Percentiles rank a stretch among this genome's conserved stretches.
Evolutionary conservation across 2,329 filamentous ascomycete genomes (phyloP).

Genomic region (Cladophialophora carrionii): DNA sequence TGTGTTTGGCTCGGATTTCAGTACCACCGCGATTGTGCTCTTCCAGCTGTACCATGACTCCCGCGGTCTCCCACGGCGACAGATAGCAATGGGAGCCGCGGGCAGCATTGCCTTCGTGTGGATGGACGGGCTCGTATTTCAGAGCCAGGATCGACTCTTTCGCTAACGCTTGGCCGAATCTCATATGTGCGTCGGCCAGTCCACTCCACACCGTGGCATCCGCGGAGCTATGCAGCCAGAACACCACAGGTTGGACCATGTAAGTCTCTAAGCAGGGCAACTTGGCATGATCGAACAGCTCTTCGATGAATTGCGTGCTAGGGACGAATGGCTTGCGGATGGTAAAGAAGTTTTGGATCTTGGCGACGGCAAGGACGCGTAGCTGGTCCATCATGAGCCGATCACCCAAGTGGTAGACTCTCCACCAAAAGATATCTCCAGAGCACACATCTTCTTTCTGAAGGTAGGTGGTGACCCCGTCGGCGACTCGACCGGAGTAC

Average conservation of each 20-base stretch:
- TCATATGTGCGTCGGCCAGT: background rate
- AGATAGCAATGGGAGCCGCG: background rate
- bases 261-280: conserved; percentile 1
- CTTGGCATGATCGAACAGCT: conserved; percentile 1
- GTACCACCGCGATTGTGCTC: background rate
- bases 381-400: conserved; percentile 14
- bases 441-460: background rate
- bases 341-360: conserved; percentile 20
- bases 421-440: conserved; percentile 21
- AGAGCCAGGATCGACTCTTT: background rate
- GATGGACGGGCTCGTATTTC: background rate
- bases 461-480: conserved; percentile 12
- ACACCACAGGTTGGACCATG: conserved; percentile 4
- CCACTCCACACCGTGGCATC: background rate
- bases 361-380: conserved; percentile 9
- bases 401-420: conserved; percentile 17
- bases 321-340: background rate
- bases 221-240: background rate
- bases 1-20: conserved; percentile 2
- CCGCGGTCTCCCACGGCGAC: background rate
- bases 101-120: background rate
- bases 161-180: background rate
- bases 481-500: conserved; percentile 41
- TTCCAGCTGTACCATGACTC: background rate
- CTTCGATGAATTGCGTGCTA: conserved; percentile 15